Base-by-base conservation (phyloP, 331 rosid genomes). In the Erythrophleum ivorense region DNA sequence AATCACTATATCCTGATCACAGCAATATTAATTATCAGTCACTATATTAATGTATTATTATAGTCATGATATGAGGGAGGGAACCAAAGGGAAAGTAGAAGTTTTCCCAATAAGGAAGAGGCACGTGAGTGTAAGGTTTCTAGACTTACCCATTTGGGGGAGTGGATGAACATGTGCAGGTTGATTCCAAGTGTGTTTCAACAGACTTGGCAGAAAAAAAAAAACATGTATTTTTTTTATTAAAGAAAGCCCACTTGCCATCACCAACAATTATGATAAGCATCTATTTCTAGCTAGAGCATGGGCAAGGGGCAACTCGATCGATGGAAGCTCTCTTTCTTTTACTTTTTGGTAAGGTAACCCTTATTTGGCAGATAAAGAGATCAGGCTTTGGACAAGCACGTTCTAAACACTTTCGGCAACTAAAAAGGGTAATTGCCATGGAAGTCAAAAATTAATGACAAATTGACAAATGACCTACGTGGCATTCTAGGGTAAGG, bases 401-500 rank as follows among this genome's bases (percentile, higher is more conserved):
- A 15, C 14, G 48, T 15, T 65, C 29, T 34, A 29, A 11, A 6
- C 21, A 64, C 70, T 64, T 64, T 65, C 71, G 71, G 71, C 71
- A 9, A 48, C 14, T 48, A 48, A 48, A 11, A 48, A 9, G 52
- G 13, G 14, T 48, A 48, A 3, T 48, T 9, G 52, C 14, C 14
- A 9, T 1, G 52, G 6, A 48, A 65, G 13, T 16, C 21, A 36
- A 36, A 65, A 45, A 62, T 62, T 31, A 15, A 12, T 2, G 21
- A 34, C 24, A 43, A 43, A 3, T 43, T 5, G 48, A 43, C 48
- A 65, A 36, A 43, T 36, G 43, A 0, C 29, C 24, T 34, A 65
- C 71, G 71, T 65, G 71, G 48, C 71, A 38, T 36, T 36, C 13
- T 38, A 65, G 71, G 71, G 71, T 3, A 8, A 65, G 71, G 71